Base-by-base conservation (phyloP, 2,329 filamentous ascomycete species). In the Fusarium miscanthi region DNA sequence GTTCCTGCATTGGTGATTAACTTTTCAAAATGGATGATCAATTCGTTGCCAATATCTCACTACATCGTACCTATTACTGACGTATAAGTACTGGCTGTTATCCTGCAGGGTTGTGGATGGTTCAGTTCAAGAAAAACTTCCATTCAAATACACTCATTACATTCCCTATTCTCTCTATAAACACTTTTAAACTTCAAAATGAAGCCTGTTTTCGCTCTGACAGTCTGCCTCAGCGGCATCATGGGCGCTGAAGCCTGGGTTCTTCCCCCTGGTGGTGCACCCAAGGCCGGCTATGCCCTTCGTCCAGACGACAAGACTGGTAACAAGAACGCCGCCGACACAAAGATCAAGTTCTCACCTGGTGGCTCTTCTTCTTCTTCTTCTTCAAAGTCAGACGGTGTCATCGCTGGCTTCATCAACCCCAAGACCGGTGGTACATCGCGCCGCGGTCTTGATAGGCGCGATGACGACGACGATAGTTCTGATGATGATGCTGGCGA, bases 271-370 rank as follows among this genome's bases (percentile, higher is more conserved):
- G 54, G 62, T 1, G 63, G 14, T 17, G 54, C 45, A 31, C 64
- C 63, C 23, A 68, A 68, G 56, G n/a, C 48, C 19, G 40, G 40
- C 17, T 68, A 68, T 25, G 63, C 65, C 17, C 48, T 68, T 23
- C 53, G 27, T 2, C 41, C 48, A 27, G 33, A 56, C 1, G 38
- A 37, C 1, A 27, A 27, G 4, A 6, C 27, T 5, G 45, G 40
- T 2, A 51, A 63, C 12, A 54, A 68, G 57, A 43, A 68, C 2
- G 56, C 63, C 2, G 48, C 63, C 9, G 56, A 35, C 1, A 49
- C 65, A 1, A 40, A n/a, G n/a, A 31, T 68, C 33, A 68, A 68
- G 41, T 63, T 40, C 21, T 31, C 56, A 2, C 48, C 63, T 2
- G 23, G 8, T 23, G 23, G 10, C 21, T 25, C 27, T 19, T 42